These are phyloP conservation scores for Colletotrichum neosansevieriae DNA, from an alignment of 2,329 filamentous ascomycete genomes.

Conservation along the genomic window DNA sequence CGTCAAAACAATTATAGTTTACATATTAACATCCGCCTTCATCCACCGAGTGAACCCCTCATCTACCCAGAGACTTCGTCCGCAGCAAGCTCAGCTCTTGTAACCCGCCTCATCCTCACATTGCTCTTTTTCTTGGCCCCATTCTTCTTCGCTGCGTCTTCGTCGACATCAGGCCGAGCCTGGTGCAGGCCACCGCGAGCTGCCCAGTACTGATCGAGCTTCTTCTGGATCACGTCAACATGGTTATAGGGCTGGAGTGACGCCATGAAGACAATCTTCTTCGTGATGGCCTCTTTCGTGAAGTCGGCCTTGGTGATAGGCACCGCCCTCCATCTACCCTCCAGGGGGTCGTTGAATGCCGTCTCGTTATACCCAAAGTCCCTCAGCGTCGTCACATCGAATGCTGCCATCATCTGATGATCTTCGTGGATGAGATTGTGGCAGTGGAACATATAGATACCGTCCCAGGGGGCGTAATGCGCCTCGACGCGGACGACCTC, in stretches of 20 bases:
- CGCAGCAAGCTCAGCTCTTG: not conserved
- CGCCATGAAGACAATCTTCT: slow-evolving; percentile 32
- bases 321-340: slow-evolving; percentile 48
- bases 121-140: not conserved
- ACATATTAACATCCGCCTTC: too few relatives aligned
- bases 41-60: not conserved
- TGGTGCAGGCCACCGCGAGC: slow-evolving; percentile 7
- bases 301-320: slow-evolving; percentile 23
- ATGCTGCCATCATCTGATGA: slow-evolving; percentile 60
- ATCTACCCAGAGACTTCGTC: not conserved
- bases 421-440: slow-evolving; percentile 61
- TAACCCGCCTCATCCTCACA: slow-evolving; percentile 7
- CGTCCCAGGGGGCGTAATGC: slow-evolving; percentile 65
- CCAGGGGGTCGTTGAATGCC: slow-evolving; percentile 54
- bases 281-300: slow-evolving; percentile 19
- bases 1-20: too few relatives aligned
- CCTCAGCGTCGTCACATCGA: slow-evolving; percentile 55
- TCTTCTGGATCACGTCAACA: not conserved
- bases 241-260: slow-evolving; percentile 32
- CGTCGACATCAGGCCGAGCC: not conserved
- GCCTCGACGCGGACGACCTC: slow-evolving; percentile 65
- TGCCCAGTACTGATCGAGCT: slow-evolving; percentile 18
- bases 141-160: not conserved
- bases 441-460: slow-evolving; percentile 64
- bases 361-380: slow-evolving; percentile 55